phyloP scores from a whole-genome alignment of 2,329 filamentous ascomycete genomes.

The Calonectria pseudoreteaudii region DNA sequence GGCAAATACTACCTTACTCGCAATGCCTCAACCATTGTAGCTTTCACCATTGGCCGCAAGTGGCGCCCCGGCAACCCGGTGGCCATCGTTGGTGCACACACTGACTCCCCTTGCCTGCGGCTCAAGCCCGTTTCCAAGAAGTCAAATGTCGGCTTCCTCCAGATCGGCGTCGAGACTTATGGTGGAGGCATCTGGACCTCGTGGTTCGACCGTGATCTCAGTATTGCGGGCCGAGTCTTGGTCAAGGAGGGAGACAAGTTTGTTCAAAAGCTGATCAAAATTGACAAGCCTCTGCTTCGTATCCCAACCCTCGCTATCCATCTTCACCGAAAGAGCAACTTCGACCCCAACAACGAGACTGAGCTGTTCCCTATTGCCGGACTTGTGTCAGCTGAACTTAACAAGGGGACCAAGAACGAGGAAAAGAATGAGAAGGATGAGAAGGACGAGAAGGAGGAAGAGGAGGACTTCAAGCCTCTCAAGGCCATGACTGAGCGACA shows the following conservation, averaged over 20 bases:
- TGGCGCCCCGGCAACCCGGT: slow-evolving; percentile 94
- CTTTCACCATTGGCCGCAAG: slow-evolving; percentile 89
- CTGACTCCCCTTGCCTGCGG: slow-evolving; percentile 91
- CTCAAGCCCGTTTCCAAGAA: slow-evolving; percentile 97
- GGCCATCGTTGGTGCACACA: slow-evolving; percentile 94
- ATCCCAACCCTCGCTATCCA: slow-evolving; percentile 96
- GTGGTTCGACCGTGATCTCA: slow-evolving; percentile 96
- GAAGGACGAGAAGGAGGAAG: slow-evolving; percentile 48
- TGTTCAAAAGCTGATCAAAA: slow-evolving; percentile 86
- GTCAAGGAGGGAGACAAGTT: slow-evolving; percentile 80
- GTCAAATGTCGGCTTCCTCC: slow-evolving; percentile 85
- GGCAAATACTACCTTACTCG: slow-evolving; percentile 97
- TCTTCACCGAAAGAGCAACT: slow-evolving; percentile 85
- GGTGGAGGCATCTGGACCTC: slow-evolving; percentile 98
- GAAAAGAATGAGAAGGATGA: slow-evolving; percentile 52
- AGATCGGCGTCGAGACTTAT: slow-evolving; percentile 96
- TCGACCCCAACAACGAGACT: slow-evolving; percentile 96
- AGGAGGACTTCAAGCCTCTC: slow-evolving; percentile 77
- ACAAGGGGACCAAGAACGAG: slow-evolving; percentile 70
- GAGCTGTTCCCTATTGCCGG: slow-evolving; percentile 95
- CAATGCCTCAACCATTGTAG: slow-evolving; percentile 91
- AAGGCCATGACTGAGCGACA: slow-evolving; percentile 84
- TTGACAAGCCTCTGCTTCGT: slow-evolving; percentile 89
- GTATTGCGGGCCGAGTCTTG: slow-evolving; percentile 89
- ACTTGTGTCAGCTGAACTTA: slow-evolving; percentile 87